Conservation (phyloP, 2,329 filamentous ascomycete genomes). For the Teratosphaeria gauchensis region DNA sequence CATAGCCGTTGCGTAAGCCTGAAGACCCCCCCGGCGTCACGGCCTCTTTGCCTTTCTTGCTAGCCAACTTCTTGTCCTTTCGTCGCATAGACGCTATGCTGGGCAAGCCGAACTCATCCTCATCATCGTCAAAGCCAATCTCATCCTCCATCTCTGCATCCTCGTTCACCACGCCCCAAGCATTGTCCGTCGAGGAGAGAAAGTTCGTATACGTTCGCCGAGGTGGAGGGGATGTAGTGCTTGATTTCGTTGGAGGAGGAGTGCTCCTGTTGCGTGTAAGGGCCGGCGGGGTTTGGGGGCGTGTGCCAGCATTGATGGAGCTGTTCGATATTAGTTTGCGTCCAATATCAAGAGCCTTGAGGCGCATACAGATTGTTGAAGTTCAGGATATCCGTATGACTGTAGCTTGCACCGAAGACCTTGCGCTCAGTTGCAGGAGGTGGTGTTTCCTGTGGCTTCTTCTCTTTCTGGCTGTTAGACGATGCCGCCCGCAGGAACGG, state of each 20-base stretch:
- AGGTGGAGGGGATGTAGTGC: slow-evolving; percentile 45
- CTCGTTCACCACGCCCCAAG: slow-evolving; percentile 63
- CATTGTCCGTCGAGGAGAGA: slow-evolving; percentile 69
- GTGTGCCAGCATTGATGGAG: slow-evolving; percentile 34
- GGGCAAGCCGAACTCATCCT: slow-evolving; percentile 90
- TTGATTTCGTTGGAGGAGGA: slow-evolving; percentile 45
- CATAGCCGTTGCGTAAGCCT: slow-evolving; percentile 7
- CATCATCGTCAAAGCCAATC: slow-evolving; percentile 74
- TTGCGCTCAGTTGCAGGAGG: slow-evolving; percentile 43
- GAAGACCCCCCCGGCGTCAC: slow-evolving; percentile 19
- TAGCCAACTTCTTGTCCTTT: slow-evolving; percentile 45
- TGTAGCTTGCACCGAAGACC: slow-evolving; percentile 90
- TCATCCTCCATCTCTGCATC: slow-evolving; percentile 58
- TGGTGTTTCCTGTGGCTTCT: slow-evolving; percentile 29
- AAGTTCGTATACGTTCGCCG: slow-evolving; percentile 72
- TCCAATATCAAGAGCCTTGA: background rate
- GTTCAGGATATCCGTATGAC: slow-evolving; percentile 89
- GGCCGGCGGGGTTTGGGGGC: slow-evolving; percentile 64
- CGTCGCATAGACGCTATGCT: slow-evolving; percentile 87
- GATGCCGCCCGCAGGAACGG: slow-evolving; percentile 72
- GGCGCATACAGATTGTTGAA: slow-evolving; percentile 64
- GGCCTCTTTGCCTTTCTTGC: slow-evolving; percentile 36
- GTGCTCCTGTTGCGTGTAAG: slow-evolving; percentile 48
- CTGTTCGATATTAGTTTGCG: slow-evolving; percentile 3
- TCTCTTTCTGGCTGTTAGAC: slow-evolving; percentile 31